Evolutionary conservation across 2,329 filamentous ascomycete species (phyloP).

Genomic region (Aureobasidium leucospermi): DNA sequence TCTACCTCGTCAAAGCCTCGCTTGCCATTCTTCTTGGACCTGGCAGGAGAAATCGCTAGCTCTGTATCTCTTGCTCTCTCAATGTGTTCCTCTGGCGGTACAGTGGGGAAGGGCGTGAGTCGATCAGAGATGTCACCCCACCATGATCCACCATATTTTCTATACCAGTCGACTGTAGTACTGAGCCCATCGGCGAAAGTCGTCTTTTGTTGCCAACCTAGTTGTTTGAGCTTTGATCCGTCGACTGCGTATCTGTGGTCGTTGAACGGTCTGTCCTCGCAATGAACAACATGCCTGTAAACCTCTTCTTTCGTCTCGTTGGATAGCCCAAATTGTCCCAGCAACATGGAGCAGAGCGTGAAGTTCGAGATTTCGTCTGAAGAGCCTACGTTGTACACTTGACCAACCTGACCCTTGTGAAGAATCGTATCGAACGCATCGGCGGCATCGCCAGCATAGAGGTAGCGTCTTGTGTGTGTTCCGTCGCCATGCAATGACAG

Average conservation of each 20-base stretch:
- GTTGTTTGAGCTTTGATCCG: conserved; percentile 56
- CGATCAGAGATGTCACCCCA: conserved; percentile 66
- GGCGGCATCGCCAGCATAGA: conserved; percentile 71
- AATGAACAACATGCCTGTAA: conserved; percentile 63
- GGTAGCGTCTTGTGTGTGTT: conserved; percentile 64
- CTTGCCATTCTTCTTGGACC: background rate
- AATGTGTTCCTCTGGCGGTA: background rate
- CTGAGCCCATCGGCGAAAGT: conserved; percentile 56
- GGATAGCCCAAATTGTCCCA: conserved; percentile 54
- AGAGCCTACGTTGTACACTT: conserved; percentile 77
- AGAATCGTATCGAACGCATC: conserved; percentile 80
- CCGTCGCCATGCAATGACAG: conserved; percentile 72
- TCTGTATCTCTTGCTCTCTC: background rate
- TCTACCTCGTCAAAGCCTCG: background rate
- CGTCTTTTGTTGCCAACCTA: conserved; percentile 65
- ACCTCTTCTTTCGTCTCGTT: conserved; percentile 46
- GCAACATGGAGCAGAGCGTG: conserved; percentile 57
- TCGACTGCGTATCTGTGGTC: conserved; percentile 67
- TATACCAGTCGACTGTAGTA: conserved; percentile 64
- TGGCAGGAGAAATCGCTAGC: background rate
- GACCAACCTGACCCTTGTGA: conserved; percentile 65
- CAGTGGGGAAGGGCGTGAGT: conserved; percentile 54
- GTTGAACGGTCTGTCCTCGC: conserved; percentile 71
- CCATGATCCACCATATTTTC: conserved; percentile 54
- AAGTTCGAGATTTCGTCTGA: conserved; percentile 71